Evolutionary conservation across 2,329 filamentous ascomycete species (phyloP).

Genomic region (Clarireedia sp.): DNA sequence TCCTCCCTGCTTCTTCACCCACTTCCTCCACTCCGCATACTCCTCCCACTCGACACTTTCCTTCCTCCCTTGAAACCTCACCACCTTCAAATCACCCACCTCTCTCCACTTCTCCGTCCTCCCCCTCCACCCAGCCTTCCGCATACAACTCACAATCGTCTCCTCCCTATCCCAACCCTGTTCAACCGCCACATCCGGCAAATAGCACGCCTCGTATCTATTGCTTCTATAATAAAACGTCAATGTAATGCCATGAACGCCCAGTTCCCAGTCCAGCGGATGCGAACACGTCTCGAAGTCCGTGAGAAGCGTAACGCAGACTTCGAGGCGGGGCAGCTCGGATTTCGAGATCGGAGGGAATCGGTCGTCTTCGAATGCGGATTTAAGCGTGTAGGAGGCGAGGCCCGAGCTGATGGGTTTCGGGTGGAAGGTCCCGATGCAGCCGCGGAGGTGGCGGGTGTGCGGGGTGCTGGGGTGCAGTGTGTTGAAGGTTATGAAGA

Average conservation of each 20-base stretch:
- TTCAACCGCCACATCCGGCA: slow-evolving; percentile 85
- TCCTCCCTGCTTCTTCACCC: slow-evolving; percentile 39
- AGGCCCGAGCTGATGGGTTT: slow-evolving; percentile 68
- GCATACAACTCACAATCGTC: slow-evolving; percentile 80
- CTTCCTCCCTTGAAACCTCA: slow-evolving; percentile 82
- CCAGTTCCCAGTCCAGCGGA: slow-evolving; percentile 77
- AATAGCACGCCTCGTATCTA: slow-evolving; percentile 77
- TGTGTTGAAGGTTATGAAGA: slow-evolving; percentile 87
- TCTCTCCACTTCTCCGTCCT: slow-evolving; percentile 60
- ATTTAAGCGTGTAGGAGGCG: slow-evolving; percentile 73
- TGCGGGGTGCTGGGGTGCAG: slow-evolving; percentile 36
- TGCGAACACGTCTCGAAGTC: slow-evolving; percentile 71
- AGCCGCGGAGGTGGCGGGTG: slow-evolving; percentile 63
- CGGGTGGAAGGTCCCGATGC: slow-evolving; percentile 88
- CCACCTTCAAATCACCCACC: slow-evolving; percentile 59
- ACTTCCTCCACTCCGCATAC: slow-evolving; percentile 73
- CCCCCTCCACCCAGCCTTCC: slow-evolving; percentile 88
- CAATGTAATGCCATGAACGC: slow-evolving; percentile 79
- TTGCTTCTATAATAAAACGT: slow-evolving; percentile 68
- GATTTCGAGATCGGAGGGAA: slow-evolving; percentile 47
- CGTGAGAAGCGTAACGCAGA: slow-evolving; percentile 72
- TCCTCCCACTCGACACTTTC: slow-evolving; percentile 61
- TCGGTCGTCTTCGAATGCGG: slow-evolving; percentile 57
- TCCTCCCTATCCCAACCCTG: slow-evolving; percentile 95
- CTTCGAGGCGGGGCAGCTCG: slow-evolving; percentile 53